Base-by-base conservation (phyloP, 2,329 filamentous ascomycete genomes). In the Colletotrichum gigasporum region DNA sequence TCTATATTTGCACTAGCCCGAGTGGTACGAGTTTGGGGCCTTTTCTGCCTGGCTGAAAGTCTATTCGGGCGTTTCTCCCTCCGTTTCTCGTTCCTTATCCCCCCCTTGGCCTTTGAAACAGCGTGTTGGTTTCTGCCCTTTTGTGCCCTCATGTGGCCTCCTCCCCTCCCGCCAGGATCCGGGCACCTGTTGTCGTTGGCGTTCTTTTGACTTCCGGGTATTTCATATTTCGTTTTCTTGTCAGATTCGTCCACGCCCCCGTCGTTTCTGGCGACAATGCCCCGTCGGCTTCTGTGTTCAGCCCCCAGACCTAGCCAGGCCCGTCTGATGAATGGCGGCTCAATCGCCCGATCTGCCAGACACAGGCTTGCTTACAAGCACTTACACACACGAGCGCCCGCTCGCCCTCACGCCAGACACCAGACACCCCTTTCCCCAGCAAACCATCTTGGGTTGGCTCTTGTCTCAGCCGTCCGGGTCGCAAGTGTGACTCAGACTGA, bases 81-180 rank as follows among this genome's bases (percentile, higher is more conserved):
- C 47, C 28, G 18, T 26, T 32, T 14, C 34, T 11, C 56, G 24
- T 28, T 35, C 56, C 30, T 52, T n/a, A 9, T 9, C 48, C 56
- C 32, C 14, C 56, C 30, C 28, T 26, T 39, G 35, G 30, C 37
- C 44, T 35, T 16, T 63, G 59, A 63, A 63, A 63, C 53, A 63
- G 37, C n/a, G 24, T 45, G 42, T 26, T 26, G 42, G 42, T 26
- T 45, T 45, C 24, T 45, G 42, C 18, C 32, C 26, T 18, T n/a
- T n/a, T n/a, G n/a, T 54, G 24, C n/a, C 37, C 14, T 28, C 42
- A 16, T 41, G 9, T 54, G n/a, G n/a, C 24, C 16, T 32, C 11
- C n/a, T 50, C 14, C 10, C 35, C 16, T 11, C 22, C n/a, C 12
- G 26, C 54, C 32, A 32, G 47, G 55, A 52, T 41, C 47, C 47